Base-by-base conservation (phyloP, 441 rosid genomes). In the Lepidium campestre region DNA sequence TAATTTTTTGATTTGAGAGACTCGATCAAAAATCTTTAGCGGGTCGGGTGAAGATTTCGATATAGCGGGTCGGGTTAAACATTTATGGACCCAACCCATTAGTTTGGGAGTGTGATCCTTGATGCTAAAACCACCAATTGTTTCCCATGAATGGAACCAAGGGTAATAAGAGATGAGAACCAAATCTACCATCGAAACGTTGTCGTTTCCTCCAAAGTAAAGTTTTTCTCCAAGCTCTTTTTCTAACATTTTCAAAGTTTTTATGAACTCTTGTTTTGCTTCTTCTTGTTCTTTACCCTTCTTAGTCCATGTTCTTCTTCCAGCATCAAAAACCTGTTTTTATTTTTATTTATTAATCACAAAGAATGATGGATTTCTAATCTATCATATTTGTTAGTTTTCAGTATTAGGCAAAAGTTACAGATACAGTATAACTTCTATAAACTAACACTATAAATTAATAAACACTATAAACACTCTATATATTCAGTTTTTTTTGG, bases 261-360 rank as follows among this genome's bases (percentile, higher is more conserved):
- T 71, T 27, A 64, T 22, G 46, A 71, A 74, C 67, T 74, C 77
- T 35, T 3, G 32, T 65, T 71, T 80, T 0, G 73, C 81, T 13
- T 72, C 74, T 65, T 74, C 77, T 64, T 60, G 77, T 62, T 71
- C 77, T 68, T 77, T 74, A 27, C 75, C 77, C 54, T 27, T 77
- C 35, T 63, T 77, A 7, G 75, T 80, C 81, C 77, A 77, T 2
- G 67, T 74, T 67, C 41, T 71, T 61, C 20, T 64, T 39, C 81
- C 80, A 3, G 48, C 63, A 0, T 71, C 79, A 42, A 61, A 71
- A 19, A 74, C 20, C 81, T 74, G 56, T 17, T 27, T 8, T 4
- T 20, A 7, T 8, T 60, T 59, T 39, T 12, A 31, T 5, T 7
- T 10, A 18, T 57, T 45, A 67, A 2, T 45, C 15, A 53, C 2